Conservation (phyloP, 2,329 filamentous ascomycete species). For the Calonectria honghensis region DNA sequence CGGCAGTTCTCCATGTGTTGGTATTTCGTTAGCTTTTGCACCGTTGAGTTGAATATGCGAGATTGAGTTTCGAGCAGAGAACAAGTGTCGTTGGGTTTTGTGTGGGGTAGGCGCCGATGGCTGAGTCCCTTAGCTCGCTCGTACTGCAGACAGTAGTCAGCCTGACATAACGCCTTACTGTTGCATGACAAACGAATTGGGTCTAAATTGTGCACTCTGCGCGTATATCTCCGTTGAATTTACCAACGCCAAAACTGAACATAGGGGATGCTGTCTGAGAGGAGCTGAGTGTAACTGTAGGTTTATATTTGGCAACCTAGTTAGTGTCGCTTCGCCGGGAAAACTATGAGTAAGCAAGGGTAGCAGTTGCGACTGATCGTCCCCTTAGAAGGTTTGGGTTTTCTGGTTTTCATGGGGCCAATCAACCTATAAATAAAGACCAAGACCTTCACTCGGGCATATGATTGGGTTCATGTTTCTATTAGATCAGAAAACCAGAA, state of each 20-base stretch:
- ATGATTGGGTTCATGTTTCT: too few species aligned
- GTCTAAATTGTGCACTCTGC: not conserved
- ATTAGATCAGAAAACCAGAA: not conserved
- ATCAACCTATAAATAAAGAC: not conserved
- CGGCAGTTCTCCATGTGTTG: not conserved
- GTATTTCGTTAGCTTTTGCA: not conserved
- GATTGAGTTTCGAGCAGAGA: not conserved
- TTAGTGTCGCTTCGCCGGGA: not conserved
- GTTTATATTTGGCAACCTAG: not conserved
- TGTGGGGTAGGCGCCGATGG: not conserved
- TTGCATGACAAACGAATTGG: not conserved
- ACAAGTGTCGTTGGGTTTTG: not conserved
- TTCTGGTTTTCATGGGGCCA: not conserved
- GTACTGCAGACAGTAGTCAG: not conserved
- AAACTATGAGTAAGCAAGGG: not conserved
- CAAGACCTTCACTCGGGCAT: not conserved
- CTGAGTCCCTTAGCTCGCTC: not conserved
- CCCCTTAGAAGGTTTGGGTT: not conserved
- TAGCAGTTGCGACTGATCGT: not conserved
- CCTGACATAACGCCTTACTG: slow-evolving; percentile 2
- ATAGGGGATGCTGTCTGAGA: not conserved
- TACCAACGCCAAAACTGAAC: not conserved
- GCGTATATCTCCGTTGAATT: not conserved
- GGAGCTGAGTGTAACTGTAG: not conserved
- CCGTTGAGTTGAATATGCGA: not conserved